phyloP scores from a whole-genome alignment of 768 basidiomycete species.

The Mycena indigotica region DNA sequence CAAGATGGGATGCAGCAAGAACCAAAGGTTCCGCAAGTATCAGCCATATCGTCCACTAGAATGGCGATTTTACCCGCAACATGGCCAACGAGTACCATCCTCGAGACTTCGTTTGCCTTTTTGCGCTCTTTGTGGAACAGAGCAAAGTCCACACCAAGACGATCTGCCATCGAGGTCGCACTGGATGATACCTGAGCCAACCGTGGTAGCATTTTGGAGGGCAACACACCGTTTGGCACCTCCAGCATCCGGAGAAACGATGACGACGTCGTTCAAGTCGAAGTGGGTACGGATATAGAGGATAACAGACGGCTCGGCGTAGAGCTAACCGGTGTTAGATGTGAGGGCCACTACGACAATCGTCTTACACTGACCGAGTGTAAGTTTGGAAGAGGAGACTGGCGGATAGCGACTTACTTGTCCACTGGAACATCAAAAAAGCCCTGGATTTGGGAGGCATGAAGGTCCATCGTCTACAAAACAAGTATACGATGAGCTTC shows the following conservation, averaged over 20 bases:
- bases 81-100: conserved; percentile 94
- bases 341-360: conserved; percentile 4
- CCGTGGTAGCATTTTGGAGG: conserved; percentile 6
- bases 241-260: conserved; percentile 97
- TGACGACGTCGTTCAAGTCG: conserved; percentile 81
- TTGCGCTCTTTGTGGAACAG: conserved; percentile 99
- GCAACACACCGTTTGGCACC: conserved; percentile 87
- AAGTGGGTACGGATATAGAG: conserved; percentile 94
- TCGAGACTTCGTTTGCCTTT: conserved; percentile 92
- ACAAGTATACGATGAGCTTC: no score
- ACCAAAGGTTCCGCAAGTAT: conserved; percentile 94
- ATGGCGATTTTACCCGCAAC: conserved; percentile 92
- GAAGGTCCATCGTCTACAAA: conserved; percentile 92
- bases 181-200: conserved; percentile 43
- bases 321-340: conserved; percentile 60
- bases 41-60: conserved; percentile 98
- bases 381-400: no score
- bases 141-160: conserved; percentile 95
- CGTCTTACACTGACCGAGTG: conserved; percentile 18
- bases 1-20: conserved; percentile 85
- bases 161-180: conserved; percentile 95
- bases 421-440: conserved; percentile 99
- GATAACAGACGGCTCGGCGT: conserved; percentile 93
- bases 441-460: conserved; percentile 98
- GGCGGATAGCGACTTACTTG: conserved; percentile 67